Evolutionary conservation across 352 stramenopile species (phyloP).

Genomic region (Plasmopara halstedii): DNA sequence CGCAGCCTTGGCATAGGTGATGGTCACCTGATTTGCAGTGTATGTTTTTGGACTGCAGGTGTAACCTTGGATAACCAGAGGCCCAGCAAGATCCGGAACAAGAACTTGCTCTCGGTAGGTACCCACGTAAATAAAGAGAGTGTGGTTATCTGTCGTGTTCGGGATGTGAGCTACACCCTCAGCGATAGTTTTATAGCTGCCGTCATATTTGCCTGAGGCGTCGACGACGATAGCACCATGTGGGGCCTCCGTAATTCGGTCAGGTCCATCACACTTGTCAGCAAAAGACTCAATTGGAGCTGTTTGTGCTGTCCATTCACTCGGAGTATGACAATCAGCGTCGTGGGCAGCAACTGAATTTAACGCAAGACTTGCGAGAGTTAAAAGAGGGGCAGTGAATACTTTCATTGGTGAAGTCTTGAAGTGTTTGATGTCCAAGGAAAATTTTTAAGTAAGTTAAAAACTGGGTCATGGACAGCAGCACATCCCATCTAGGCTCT

Average conservation of each 20-base stretch:
- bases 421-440: too few species aligned
- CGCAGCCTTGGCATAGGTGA: slow-evolving; percentile 8
- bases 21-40: slow-evolving; percentile 8
- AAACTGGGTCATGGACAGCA: too few species aligned
- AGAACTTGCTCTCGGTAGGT: slow-evolving; percentile 11
- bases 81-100: slow-evolving; percentile 6
- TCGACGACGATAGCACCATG: slow-evolving; percentile 7
- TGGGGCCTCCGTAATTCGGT: slow-evolving; percentile 1
- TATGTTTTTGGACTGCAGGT: slow-evolving; percentile 12
- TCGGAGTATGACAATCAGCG: too few species aligned
- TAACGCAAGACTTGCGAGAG: too few species aligned
- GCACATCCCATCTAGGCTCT: too few species aligned
- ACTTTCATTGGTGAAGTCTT: too few species aligned
- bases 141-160: slow-evolving; percentile 14
- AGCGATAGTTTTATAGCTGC: slow-evolving; percentile 8
- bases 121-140: slow-evolving; percentile 9
- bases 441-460: too few species aligned
- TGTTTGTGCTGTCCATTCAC: not conserved
- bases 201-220: slow-evolving; percentile 1
- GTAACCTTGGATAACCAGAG: slow-evolving; percentile 9
- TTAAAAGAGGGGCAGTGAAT: too few species aligned
- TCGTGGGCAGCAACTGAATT: too few species aligned
- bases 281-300: not conserved
- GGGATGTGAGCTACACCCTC: slow-evolving; percentile 5
- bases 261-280: not conserved